Conservation (phyloP, 1,139 yeast genomes). For the Candida frijolesensis region DNA sequence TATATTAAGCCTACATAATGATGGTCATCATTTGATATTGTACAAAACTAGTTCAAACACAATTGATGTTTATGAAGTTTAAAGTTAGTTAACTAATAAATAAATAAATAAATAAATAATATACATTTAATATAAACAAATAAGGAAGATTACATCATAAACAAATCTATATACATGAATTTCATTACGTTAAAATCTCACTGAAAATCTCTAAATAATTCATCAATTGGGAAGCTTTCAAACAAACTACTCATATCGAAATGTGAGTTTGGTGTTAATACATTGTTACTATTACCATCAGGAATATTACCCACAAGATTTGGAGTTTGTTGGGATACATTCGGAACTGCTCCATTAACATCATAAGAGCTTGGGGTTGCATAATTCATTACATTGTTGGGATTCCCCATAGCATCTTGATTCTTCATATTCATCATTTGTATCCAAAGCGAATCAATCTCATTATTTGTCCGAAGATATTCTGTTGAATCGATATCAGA, state of each 20-base stretch:
- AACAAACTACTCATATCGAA: constrained; percentile 13
- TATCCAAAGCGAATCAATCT: constrained; percentile 32
- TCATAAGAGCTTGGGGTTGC: background rate
- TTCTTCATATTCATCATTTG: constrained; percentile 30
- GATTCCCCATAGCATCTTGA: constrained; percentile 10
- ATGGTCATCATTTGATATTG: constrained; percentile 7
- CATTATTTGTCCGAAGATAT: constrained; percentile 20
- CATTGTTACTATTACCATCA: background rate
- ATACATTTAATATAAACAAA: background rate
- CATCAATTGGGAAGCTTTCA: constrained; percentile 19
- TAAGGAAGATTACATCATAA: constrained; percentile 1
- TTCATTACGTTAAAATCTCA: background rate
- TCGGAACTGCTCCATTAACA: background rate
- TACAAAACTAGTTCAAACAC: background rate
- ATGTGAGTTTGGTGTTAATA: background rate
- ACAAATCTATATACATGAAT: background rate
- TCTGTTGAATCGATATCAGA: constrained; percentile 15
- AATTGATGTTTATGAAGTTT: constrained; percentile 6
- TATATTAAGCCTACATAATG: constrained; percentile 9
- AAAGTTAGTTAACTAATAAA: constrained; percentile 4
- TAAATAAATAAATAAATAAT: constrained; percentile 7
- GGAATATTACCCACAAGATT: constrained; percentile 1
- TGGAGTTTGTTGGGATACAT: background rate
- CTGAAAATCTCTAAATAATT: constrained; percentile 17
- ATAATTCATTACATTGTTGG: constrained; percentile 2